A percentile compares a stretch with the other conserved stretches of the same genome.
These are phyloP conservation scores for Fabrea salina DNA, from an alignment of 169 alveolate genomes.

Conservation along the genomic window DNA sequence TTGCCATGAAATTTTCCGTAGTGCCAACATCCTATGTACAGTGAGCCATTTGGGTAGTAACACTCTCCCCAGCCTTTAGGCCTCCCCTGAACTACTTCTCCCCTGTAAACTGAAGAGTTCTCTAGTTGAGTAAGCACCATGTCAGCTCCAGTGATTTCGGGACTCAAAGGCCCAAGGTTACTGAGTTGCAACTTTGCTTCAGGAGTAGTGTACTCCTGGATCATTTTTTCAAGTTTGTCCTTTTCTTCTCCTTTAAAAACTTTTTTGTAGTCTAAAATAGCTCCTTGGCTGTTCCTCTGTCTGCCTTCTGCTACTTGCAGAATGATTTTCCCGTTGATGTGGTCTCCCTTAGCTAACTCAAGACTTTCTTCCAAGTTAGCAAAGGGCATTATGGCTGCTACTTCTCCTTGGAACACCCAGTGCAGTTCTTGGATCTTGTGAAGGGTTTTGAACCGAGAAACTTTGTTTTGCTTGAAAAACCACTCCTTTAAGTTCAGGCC, in stretches of 20 bases:
- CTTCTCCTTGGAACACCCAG: not conserved
- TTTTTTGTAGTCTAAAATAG: too few relatives aligned
- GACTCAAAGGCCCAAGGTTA: not conserved
- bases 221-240: not conserved
- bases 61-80: not conserved
- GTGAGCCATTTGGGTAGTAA: not conserved
- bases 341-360: not conserved
- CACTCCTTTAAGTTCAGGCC: conserved; percentile 1
- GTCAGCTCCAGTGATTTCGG: not conserved
- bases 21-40: not conserved
- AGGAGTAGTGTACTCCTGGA: not conserved
- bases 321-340: not conserved
- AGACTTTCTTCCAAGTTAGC: not conserved
- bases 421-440: not conserved
- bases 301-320: not conserved
- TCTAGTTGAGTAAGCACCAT: not conserved
- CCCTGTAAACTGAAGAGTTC: not conserved
- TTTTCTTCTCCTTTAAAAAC: not conserved
- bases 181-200: not conserved
- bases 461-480: not conserved
- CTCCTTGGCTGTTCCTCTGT: too few relatives aligned
- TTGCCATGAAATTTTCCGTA: not conserved
- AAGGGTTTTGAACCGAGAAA: not conserved
- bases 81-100: not conserved
- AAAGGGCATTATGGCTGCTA: not conserved